A percentile compares a stretch with the other conserved stretches of the same genome.
phyloP scores from a whole-genome alignment of 2,329 filamentous ascomycete genomes.

The Reticulascus tulasneorum region DNA sequence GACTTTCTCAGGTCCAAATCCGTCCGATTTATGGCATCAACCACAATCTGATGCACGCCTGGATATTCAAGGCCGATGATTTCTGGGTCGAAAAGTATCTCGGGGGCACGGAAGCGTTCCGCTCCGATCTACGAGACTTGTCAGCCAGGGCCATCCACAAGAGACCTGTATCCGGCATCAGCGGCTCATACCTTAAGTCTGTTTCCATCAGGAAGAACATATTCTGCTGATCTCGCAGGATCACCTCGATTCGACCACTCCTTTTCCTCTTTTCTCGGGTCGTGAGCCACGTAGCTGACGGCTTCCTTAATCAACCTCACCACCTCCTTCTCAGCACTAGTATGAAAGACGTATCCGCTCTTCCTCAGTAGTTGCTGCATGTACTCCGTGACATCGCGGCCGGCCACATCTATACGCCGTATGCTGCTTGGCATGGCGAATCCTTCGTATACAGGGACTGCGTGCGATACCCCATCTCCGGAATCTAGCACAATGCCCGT shows the following conservation, averaged over 20 bases:
- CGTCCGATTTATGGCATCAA: constrained; percentile 90
- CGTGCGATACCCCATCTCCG: constrained; percentile 94
- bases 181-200: constrained; percentile 70
- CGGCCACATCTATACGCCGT: constrained; percentile 91
- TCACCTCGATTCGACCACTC: constrained; percentile 80
- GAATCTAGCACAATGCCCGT: constrained; percentile 94
- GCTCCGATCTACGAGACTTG: constrained; percentile 64
- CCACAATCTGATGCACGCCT: constrained; percentile 95
- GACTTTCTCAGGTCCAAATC: constrained; percentile 94
- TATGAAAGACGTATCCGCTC: constrained; percentile 92
- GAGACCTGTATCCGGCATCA: no score
- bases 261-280: constrained; percentile 92
- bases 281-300: constrained; percentile 83
- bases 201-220: constrained; percentile 86
- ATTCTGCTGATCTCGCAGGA: constrained; percentile 76
- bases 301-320: constrained; percentile 96
- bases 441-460: constrained; percentile 95
- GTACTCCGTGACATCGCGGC: constrained; percentile 92
- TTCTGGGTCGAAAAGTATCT: constrained; percentile 96
- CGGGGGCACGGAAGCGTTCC: constrained; percentile 91
- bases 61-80: constrained; percentile 96
- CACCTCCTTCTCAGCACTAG: constrained; percentile 98
- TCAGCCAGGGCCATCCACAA: not conserved
- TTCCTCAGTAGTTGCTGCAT: constrained; percentile 88
- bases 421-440: constrained; percentile 97